A percentile compares a stretch with the other conserved stretches of the same genome.
Evolutionary conservation across 2,329 filamentous ascomycete species (phyloP).

Genomic region (Penicillium digitatum): DNA sequence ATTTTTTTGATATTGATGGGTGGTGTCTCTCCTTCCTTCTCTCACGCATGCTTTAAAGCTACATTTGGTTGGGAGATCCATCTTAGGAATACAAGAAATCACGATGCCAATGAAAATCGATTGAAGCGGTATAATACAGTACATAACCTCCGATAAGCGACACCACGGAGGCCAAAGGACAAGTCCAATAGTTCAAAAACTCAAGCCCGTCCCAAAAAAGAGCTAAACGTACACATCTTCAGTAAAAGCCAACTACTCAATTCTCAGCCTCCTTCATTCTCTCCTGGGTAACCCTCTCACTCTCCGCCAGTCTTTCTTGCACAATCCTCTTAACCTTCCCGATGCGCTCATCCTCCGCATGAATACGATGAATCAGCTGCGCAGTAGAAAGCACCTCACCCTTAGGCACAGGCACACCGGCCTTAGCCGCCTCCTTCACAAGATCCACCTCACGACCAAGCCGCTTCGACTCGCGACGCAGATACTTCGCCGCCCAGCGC

Average conservation of each 20-base stretch:
- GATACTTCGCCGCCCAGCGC: conserved; percentile 33
- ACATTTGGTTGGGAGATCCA: neutral
- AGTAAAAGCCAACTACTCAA: neutral
- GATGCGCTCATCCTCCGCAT: conserved; percentile 19
- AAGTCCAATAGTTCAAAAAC: neutral
- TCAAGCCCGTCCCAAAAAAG: neutral
- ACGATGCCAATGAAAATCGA: conserved; percentile 6
- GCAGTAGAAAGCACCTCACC: conserved; percentile 13
- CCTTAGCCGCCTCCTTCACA: conserved; percentile 22
- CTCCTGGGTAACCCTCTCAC: neutral
- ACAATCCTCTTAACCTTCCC: conserved; percentile 28
- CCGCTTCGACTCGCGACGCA: conserved; percentile 29
- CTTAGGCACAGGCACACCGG: conserved; percentile 14
- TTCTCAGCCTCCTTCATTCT: neutral
- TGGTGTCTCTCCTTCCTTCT: conserved; percentile 1
- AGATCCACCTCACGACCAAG: conserved; percentile 18
- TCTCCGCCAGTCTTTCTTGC: conserved; percentile 18
- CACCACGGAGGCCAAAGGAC: conserved; percentile 4
- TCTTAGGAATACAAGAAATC: neutral
- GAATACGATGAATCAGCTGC: conserved; percentile 28
- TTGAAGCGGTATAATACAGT: conserved; percentile 24
- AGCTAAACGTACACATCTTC: neutral
- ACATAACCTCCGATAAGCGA: conserved; percentile 21
- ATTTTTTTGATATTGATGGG: neutral
- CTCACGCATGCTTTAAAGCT: conserved; percentile 17